phyloP scores from a whole-genome alignment of 164 flowering plant genomes.

The Protea cynaroides region DNA sequence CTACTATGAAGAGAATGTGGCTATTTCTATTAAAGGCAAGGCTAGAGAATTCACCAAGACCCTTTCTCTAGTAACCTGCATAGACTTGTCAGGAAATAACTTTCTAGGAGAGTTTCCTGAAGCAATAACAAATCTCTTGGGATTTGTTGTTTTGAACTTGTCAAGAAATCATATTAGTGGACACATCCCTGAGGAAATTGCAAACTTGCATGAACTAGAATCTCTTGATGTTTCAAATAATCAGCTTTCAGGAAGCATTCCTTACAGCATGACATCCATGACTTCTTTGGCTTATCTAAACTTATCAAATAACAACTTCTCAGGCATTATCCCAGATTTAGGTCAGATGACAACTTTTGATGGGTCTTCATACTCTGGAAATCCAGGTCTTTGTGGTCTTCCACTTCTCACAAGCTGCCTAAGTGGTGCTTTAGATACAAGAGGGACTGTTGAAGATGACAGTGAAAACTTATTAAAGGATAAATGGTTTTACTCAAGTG shows the following conservation, averaged over 20 bases:
- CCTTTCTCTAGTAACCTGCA: constrained; percentile 29
- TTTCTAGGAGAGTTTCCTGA: constrained; percentile 26
- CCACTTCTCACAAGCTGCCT: constrained; percentile 21
- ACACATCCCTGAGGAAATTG: constrained; percentile 29
- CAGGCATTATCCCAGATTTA: constrained; percentile 30
- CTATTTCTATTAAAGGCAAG: constrained; percentile 18
- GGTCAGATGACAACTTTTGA: constrained; percentile 32
- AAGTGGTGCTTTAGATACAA: constrained; percentile 2
- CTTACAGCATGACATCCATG: constrained; percentile 28
- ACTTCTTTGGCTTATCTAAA: constrained; percentile 26
- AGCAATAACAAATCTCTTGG: constrained; percentile 16
- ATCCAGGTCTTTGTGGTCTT: constrained; percentile 36
- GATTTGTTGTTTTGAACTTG: constrained; percentile 30
- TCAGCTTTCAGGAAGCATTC: constrained; percentile 38
- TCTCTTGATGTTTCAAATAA: constrained; percentile 50
- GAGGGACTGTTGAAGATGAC: constrained; percentile 1
- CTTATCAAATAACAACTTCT: constrained; percentile 38
- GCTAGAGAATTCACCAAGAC: constrained; percentile 21
- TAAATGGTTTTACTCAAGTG: constrained; percentile 31
- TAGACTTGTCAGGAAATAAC: constrained; percentile 31
- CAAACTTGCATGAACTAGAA: constrained; percentile 18
- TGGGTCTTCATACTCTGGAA: constrained; percentile 24
- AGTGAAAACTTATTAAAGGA: constrained; percentile 14
- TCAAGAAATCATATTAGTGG: constrained; percentile 35
- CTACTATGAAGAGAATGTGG: constrained; percentile 30